Base-by-base conservation (phyloP, 495 filamentous ascomycete genomes). In the Trichoderma gamsii region DNA sequence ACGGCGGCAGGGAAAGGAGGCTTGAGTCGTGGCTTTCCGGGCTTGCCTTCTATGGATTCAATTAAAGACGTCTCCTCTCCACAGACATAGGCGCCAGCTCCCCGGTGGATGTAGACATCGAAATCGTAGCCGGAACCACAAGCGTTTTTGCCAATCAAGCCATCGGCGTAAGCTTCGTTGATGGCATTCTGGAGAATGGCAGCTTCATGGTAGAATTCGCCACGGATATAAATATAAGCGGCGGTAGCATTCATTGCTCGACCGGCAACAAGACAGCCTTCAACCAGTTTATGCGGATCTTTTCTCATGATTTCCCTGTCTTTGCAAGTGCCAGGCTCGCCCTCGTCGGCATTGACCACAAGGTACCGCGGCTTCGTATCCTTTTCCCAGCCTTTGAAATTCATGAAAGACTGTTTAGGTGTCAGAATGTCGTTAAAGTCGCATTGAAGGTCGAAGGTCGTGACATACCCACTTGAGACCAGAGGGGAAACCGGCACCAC, bases 251-350 rank as follows among this genome's bases (percentile, higher is more conserved):
- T 97, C 93, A 97, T 97, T 71, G 92, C 91, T 73, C 93, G 91
- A 25, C 95, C 95, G 68, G 96, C 96, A 52, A 99, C 92, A 69
- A 99, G 81, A 80, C 95, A 99, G 73, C 95, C 95, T 82, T 99
- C 95, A 71, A 99, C 84, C 68, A 99, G 88, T 84, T 98, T 98
- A 83, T 99, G 95, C 59, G 95, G 95, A 76, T 99, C 96, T 80
- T 99, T 98, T 78, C 95, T 92, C 94, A 99, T 99, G 74, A 99
- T 99, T 80, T 98, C 96, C 75, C 95, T 90, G 78, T 99, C 95
- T 82, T 99, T 99, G 89, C 95, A 99, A 41, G 95, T 99, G 76
- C 95, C 95, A 11, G 95, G 95, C 79, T 99, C 95, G 76, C 95
- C 95, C 84, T 99, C 95, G 76, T 99, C 95, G 71, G 95, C 95